Conservation (phyloP, 768 basidiomycete genomes). For the Cyathus striatus region DNA sequence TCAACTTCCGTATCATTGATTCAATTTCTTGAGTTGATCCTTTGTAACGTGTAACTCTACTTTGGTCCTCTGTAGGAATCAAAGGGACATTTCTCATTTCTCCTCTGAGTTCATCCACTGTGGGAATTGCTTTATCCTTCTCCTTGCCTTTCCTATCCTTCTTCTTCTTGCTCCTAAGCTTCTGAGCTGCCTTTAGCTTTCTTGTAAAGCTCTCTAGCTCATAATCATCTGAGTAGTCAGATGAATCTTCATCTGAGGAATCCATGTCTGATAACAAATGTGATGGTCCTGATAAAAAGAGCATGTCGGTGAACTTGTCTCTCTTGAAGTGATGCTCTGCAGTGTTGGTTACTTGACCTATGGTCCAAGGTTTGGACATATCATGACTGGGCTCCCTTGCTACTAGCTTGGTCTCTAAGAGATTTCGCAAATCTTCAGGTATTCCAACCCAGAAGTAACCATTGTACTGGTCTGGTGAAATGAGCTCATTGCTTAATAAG, state of each 20-base stretch:
- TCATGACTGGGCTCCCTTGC: constrained; percentile 3
- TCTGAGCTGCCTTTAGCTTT: background rate
- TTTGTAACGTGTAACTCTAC: background rate
- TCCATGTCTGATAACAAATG: background rate
- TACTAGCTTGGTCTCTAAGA: too few relatives aligned
- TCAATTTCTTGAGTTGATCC: background rate
- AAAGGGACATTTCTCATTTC: too few relatives aligned
- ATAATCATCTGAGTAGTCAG: constrained; percentile 2
- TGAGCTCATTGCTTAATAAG: too few relatives aligned
- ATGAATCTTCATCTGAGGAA: background rate
- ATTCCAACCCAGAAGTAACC: constrained; percentile 9
- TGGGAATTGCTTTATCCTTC: background rate
- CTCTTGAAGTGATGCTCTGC: constrained; percentile 7
- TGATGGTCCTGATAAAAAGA: background rate
- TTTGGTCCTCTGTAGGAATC: background rate
- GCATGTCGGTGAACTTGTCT: constrained; percentile 1
- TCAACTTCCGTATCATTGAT: background rate
- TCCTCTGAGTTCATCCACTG: too few relatives aligned
- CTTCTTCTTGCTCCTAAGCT: background rate
- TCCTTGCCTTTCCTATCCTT: too few relatives aligned
- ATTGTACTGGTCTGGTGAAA: background rate
- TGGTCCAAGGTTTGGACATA: constrained; percentile 1
- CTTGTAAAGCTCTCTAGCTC: too few relatives aligned
- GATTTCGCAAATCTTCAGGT: background rate
- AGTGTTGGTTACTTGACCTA: background rate